Evolutionary conservation across 331 rosid species (phyloP), one percentile per base, ranked within the genome.

Genomic region (Arachis monticola): DNA sequence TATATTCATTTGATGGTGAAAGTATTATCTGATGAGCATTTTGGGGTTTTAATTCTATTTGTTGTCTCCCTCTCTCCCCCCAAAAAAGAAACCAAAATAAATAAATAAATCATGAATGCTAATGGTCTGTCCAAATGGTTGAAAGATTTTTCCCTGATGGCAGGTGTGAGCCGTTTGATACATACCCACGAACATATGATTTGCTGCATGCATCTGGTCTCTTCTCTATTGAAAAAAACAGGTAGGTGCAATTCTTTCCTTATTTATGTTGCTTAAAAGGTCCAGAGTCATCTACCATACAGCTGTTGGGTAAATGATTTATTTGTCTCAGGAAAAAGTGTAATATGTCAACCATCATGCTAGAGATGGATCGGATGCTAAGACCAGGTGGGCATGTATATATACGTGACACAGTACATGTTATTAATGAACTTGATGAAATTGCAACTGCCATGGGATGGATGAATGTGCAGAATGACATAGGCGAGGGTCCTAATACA

Each of bases 81-180:
- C 22, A 17, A 17, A 17, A 17, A 17, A 17, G 22, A 17, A 17
- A 17, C 22, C 22, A 17, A 17, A 17, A 17, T 17, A 17, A 17
- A 17, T 17, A 17, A 17, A 17, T 17, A 17, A 17, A 17, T 17
- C 22, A 17, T 17, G 22, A 17, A 17, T 17, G 22, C 22, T 17
- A 17, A 17, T 17, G 22, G 22, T 17, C 22, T 17, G 22, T 17
- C 22, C 22, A 17, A 17, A 17, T 17, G 22, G 22, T 17, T 17
- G 22, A 17, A 17, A 17, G 22, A 17, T 17, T 17, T 17, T 17
- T 17, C 22, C 22, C 22, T 17, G 22, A 17, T 17, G 74, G 13
- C 64, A 93, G 98, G 98, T 93, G 98, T 10, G 97, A 93, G 77
- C 95, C 98, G 14, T 91, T 93, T 77, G 97, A 93, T 74, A 87